Conservation (phyloP, 176 grass and related monocot species). For the Oryza brachyantha region DNA sequence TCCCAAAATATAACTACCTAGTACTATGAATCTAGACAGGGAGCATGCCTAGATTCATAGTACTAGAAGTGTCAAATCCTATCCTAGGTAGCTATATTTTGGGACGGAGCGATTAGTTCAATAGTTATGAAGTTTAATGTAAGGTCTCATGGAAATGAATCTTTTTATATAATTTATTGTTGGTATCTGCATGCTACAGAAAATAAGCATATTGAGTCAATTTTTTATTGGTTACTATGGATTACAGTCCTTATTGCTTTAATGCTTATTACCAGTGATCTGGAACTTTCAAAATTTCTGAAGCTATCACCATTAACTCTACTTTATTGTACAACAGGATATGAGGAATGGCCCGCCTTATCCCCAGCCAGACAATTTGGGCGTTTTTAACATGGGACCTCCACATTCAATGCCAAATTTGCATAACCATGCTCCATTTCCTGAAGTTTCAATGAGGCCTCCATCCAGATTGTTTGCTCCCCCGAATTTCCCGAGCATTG, state of each 20-base stretch:
- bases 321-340: slow-evolving; percentile 43
- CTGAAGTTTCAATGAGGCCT: slow-evolving; percentile 42
- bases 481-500: slow-evolving; percentile 43
- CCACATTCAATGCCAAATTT: slow-evolving; percentile 43
- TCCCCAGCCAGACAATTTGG: slow-evolving; percentile 50
- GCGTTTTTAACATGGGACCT: slow-evolving; percentile 60
- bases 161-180: not conserved
- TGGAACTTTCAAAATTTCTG: slow-evolving; percentile 17
- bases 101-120: no score
- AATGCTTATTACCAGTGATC: slow-evolving; percentile 7
- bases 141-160: not conserved
- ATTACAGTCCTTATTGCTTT: slow-evolving; percentile 8
- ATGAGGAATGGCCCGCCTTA: slow-evolving; percentile 44
- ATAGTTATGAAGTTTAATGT: not conserved
- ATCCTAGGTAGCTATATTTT: no score
- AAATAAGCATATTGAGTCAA: not conserved
- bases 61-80: no score
- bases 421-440: slow-evolving; percentile 54
- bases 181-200: slow-evolving; percentile 1
- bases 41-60: no score
- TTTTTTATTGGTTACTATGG: not conserved
- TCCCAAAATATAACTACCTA: no score
- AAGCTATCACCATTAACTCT: slow-evolving; percentile 34
- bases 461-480: slow-evolving; percentile 40
- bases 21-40: no score